Base-by-base conservation (phyloP, 345 rosid species). In the Aquilaria sinensis region DNA sequence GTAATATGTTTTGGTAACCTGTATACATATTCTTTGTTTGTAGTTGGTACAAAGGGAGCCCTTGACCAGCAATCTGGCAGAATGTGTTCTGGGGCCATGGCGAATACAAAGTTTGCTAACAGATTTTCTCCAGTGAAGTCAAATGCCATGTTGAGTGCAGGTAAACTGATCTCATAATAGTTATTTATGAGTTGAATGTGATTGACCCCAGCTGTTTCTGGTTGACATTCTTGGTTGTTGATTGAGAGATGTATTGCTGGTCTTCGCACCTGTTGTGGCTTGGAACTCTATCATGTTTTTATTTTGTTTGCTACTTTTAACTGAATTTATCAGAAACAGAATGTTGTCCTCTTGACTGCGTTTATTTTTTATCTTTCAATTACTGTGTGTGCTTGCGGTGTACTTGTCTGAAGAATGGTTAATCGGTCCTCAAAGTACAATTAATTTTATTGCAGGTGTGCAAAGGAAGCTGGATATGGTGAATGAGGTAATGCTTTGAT, bases 31-130 rank as follows among this genome's bases (percentile, higher is more conserved):
- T 48, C 34, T 15, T 33, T 57, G 12, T 37, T 53, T 59, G 60
- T 63, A 90, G 99, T 69, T 60, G 88, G 84, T 58, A 61, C 74
- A 15, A 88, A 76, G 78, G 81, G 74, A 50, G 46, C 74, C 53
- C 56, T 71, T 41, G 90, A 77, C 73, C 86, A 78, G 72, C 92
- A 76, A 66, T 56, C 59, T 56, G 56, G 54, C 50, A 77, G 82
- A 78, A 75, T 78, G 74, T 74, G 68, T 75, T 67, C 87, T 12
- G 83, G 74, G 73, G 55, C 67, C 57, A 53, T 70, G 66, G 55
- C 84, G 43, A 79, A 78, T 72, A 57, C 78, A 41, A 86, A 81
- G 80, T 75, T 77, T 31, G 52, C 65, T 34, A 68, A 62, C 74
- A 68, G 61, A 53, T 81, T 74, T 60, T n/a, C n/a, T n/a, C n/a